A percentile compares a stretch with the other conserved stretches of the same genome.
These are phyloP conservation scores for Kazachstania sp. DNA, from an alignment of 1,139 yeast species.

Conservation along the genomic window DNA sequence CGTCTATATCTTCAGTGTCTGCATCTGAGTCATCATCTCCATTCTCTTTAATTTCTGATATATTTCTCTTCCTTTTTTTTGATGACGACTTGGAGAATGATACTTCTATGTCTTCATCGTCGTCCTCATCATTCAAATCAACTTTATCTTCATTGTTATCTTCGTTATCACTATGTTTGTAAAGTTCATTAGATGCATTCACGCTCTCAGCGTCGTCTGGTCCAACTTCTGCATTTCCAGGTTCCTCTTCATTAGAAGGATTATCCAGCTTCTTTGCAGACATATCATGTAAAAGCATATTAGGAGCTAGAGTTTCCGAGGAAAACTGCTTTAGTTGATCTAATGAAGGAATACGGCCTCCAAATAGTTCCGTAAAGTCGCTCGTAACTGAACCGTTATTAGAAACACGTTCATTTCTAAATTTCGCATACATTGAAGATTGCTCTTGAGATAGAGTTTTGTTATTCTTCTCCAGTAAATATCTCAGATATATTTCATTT, in stretches of 20 bases:
- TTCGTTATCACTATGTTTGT: no score
- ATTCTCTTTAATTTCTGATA: not conserved
- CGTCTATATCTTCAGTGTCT: not conserved
- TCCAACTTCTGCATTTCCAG: no score
- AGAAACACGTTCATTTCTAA: constrained; percentile 24
- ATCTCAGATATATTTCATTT: constrained; percentile 30
- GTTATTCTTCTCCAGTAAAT: constrained; percentile 22
- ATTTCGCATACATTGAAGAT: constrained; percentile 19
- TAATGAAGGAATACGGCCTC: constrained; percentile 22
- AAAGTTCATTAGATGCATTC: no score
- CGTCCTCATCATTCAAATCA: not conserved
- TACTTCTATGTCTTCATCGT: not conserved
- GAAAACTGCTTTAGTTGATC: constrained; percentile 9
- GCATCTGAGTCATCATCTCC: not conserved
- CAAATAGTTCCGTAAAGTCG: constrained; percentile 25
- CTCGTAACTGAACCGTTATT: constrained; percentile 16
- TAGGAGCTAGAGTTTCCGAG: constrained; percentile 1
- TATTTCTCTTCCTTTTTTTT: not conserved
- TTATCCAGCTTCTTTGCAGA: not conserved
- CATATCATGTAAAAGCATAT: constrained; percentile 2
- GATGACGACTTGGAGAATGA: not conserved
- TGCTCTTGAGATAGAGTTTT: constrained; percentile 24
- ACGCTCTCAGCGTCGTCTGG: no score
- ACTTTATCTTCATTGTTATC: no score
- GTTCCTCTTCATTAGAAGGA: not conserved